phyloP scores from a whole-genome alignment of 176 grass and related monocot species.

The Carex pumila region DNA sequence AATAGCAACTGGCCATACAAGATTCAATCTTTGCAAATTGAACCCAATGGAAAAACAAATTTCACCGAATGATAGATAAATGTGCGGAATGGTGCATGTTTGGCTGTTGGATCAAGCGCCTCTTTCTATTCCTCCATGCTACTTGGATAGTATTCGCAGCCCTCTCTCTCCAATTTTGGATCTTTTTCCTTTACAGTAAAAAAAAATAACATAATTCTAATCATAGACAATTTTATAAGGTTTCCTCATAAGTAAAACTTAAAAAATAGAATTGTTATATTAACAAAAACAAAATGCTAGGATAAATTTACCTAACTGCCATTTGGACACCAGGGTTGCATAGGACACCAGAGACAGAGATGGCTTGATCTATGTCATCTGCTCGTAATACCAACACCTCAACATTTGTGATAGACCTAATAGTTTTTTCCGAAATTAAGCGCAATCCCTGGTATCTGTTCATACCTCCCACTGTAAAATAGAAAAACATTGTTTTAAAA shows the following conservation, averaged over 20 bases:
- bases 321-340: not conserved
- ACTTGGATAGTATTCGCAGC: slow-evolving; percentile 77
- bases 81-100: not conserved
- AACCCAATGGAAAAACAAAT: too few relatives aligned
- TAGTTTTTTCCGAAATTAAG: too few relatives aligned
- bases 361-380: slow-evolving; percentile 74
- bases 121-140: slow-evolving; percentile 48
- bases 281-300: not conserved
- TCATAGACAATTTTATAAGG: not conserved
- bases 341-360: slow-evolving; percentile 59
- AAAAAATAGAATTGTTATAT: not conserved
- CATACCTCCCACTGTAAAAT: slow-evolving; percentile 60
- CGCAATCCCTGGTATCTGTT: slow-evolving; percentile 47
- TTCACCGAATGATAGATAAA: too few relatives aligned
- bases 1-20: too few relatives aligned
- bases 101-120: slow-evolving; percentile 26
- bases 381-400: slow-evolving; percentile 82
- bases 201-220: not conserved
- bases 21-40: too few relatives aligned
- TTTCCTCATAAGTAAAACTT: not conserved
- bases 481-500: not conserved
- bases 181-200: slow-evolving; percentile 49
- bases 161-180: slow-evolving; percentile 79
- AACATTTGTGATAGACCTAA: slow-evolving; percentile 63
- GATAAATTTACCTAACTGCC: slow-evolving; percentile 33